Conservation (phyloP, 140 eudicot species). For the Erigeron philadelphicus region DNA sequence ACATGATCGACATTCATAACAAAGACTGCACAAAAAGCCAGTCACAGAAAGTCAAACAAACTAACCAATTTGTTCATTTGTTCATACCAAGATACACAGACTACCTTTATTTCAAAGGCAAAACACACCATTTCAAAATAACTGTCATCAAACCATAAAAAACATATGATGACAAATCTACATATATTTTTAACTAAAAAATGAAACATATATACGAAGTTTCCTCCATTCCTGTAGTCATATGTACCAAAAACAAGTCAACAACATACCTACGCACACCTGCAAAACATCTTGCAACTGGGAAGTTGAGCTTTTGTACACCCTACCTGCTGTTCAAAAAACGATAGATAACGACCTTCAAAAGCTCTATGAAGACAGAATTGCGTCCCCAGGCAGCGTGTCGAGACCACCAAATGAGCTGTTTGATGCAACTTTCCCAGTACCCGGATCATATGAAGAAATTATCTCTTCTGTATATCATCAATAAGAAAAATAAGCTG, state of each 20-base stretch:
- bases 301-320: conserved; percentile 10
- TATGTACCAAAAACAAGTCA: conserved; percentile 17
- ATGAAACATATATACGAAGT: conserved; percentile 6
- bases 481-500: not conserved
- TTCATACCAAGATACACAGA: not conserved
- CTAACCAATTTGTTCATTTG: not conserved
- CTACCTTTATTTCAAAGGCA: not conserved
- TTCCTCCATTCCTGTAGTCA: not conserved
- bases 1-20: not conserved
- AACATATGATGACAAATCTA: conserved; percentile 12
- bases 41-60: not conserved
- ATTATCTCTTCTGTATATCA: conserved; percentile 23
- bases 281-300: conserved; percentile 17
- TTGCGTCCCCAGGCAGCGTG: conserved; percentile 18
- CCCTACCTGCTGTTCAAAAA: conserved; percentile 10
- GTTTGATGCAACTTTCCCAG: conserved; percentile 25
- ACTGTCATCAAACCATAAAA: not conserved
- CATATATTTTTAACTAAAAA: not conserved
- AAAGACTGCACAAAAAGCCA: not conserved
- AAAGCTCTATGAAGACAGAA: conserved; percentile 24
- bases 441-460: conserved; percentile 28
- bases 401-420: conserved; percentile 17
- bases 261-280: conserved; percentile 12
- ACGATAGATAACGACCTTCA: not conserved
- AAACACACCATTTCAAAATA: not conserved